A percentile compares a stretch with the other conserved stretches of the same genome.
Conservation (phyloP, 306 rosid species). For the Cicer bijugum region DNA sequence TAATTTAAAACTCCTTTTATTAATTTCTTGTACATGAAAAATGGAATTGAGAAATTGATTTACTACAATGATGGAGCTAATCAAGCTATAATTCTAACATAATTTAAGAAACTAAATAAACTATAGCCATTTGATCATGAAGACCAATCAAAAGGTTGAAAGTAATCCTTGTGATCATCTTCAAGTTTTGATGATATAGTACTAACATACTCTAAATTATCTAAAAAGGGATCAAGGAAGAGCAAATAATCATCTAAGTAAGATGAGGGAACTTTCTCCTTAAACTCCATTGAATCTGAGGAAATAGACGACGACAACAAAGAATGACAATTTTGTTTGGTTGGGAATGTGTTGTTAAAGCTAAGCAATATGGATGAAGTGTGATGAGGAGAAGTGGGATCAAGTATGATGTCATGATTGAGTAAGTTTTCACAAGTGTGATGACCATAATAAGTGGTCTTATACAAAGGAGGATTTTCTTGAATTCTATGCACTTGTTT, state of each 20-base stretch:
- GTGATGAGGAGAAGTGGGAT: background rate
- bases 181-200: conserved; percentile 17
- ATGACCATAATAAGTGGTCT: conserved; percentile 55
- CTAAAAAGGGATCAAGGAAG: conserved; percentile 13
- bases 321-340: conserved; percentile 38
- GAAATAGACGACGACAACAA: conserved; percentile 19
- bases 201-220: background rate
- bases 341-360: conserved; percentile 49
- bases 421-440: conserved; percentile 58
- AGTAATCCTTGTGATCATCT: background rate
- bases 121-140: background rate
- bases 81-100: too few relatives aligned
- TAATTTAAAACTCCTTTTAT: too few relatives aligned
- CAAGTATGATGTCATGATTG: conserved; percentile 50
- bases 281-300: background rate
- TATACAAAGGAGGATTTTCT: conserved; percentile 51
- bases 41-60: too few relatives aligned
- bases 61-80: too few relatives aligned
- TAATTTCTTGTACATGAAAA: too few relatives aligned
- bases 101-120: too few relatives aligned
- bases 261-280: background rate
- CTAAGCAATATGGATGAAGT: conserved; percentile 45
- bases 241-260: background rate
- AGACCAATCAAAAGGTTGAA: background rate
- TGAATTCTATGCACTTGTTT: conserved; percentile 64